A percentile compares a stretch with the other conserved stretches of the same genome.
Conservation (phyloP, 345 rosid genomes). For the Salix dunnii region DNA sequence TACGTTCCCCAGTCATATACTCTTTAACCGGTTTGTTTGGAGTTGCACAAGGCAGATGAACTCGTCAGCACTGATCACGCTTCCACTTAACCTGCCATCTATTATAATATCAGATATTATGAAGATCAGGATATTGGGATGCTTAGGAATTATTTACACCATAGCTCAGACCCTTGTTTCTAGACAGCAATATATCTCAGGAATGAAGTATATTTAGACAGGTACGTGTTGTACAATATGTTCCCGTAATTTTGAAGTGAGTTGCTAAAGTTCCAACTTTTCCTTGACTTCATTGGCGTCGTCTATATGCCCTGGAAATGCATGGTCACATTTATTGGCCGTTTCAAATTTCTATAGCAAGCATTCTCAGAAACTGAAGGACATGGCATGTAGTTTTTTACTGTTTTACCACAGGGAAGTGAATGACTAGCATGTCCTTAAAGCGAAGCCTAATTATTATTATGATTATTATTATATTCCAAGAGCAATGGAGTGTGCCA, state of each 20-base stretch:
- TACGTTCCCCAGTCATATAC: constrained; percentile 87
- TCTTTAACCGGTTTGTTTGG: constrained; percentile 90
- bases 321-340: not conserved
- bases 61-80: constrained; percentile 59
- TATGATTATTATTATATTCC: no score
- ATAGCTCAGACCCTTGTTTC: constrained; percentile 74
- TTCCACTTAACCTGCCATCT: constrained; percentile 89
- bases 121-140: constrained; percentile 77
- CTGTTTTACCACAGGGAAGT: no score
- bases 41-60: constrained; percentile 66
- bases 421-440: no score
- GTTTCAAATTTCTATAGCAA: constrained; percentile 13
- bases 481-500: no score
- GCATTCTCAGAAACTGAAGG: not conserved
- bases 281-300: not conserved
- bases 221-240: constrained; percentile 34
- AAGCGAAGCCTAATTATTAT: no score
- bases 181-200: constrained; percentile 91
- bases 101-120: constrained; percentile 77
- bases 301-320: constrained; percentile 6
- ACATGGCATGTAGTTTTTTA: not conserved
- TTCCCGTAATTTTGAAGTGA: constrained; percentile 33
- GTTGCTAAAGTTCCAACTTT: constrained; percentile 21
- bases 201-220: constrained; percentile 80
- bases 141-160: constrained; percentile 77